Percentiles rank a stretch among this genome's conserved stretches.
Evolutionary conservation across 345 rosid genomes (phyloP).

Genomic region (Bruguiera sexangula): DNA sequence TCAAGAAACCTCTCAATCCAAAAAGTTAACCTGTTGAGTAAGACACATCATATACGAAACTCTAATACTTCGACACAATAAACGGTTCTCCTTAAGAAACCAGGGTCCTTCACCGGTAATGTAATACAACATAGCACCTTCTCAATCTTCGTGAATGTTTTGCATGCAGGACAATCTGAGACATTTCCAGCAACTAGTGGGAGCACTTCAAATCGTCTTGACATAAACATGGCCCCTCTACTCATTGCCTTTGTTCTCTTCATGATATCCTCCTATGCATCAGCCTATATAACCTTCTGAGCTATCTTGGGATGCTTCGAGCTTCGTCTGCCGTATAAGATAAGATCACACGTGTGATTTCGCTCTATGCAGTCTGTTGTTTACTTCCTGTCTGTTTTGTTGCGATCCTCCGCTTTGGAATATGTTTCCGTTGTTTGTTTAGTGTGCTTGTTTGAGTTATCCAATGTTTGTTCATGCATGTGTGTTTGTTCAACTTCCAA

Average conservation of each 20-base stretch:
- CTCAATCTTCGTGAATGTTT: not conserved
- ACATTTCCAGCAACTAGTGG: slow-evolving; percentile 5
- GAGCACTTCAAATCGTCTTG: slow-evolving; percentile 6
- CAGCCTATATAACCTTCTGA: slow-evolving; percentile 22
- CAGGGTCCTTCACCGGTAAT: not conserved
- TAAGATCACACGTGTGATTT: not conserved
- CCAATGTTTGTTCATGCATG: not conserved
- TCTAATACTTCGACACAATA: not conserved
- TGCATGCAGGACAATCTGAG: slow-evolving; percentile 22
- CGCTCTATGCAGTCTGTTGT: too few relatives aligned
- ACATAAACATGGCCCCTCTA: slow-evolving; percentile 9
- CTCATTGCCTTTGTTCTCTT: slow-evolving; percentile 21
- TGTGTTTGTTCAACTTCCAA: not conserved
- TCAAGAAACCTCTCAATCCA: too few relatives aligned
- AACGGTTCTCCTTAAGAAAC: not conserved
- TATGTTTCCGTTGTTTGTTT: too few relatives aligned
- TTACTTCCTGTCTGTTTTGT: too few relatives aligned
- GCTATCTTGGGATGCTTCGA: not conserved
- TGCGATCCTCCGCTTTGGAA: too few relatives aligned
- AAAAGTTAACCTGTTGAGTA: too few relatives aligned
- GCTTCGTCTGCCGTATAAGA: not conserved
- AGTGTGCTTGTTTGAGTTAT: not conserved
- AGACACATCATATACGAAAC: not conserved
- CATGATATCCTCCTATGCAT: slow-evolving; percentile 21
- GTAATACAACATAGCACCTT: not conserved